Conservation (phyloP, 768 basidiomycete species). For the Gyrodon lividus region DNA sequence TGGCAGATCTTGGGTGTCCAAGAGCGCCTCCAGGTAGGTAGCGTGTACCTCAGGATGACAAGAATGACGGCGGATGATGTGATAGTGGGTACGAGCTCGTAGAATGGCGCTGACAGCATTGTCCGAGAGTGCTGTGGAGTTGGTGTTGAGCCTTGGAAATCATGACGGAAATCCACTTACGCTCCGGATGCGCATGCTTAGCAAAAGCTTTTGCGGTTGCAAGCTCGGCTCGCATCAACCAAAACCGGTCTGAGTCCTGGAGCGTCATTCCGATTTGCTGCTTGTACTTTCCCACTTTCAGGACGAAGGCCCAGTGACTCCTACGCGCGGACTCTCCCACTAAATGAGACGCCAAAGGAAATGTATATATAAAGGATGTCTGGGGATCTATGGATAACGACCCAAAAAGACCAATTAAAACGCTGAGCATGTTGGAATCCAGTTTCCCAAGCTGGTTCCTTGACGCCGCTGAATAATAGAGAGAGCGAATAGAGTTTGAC, state of each 20-base stretch:
- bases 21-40: constrained; percentile 44
- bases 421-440: constrained; percentile 35
- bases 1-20: constrained; percentile 27
- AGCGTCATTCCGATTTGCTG: constrained; percentile 31
- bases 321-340: constrained; percentile 19
- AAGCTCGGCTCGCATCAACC: constrained; percentile 55
- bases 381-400: constrained; percentile 41
- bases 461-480: constrained; percentile 40
- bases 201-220: constrained; percentile 22
- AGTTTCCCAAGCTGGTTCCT: constrained; percentile 35
- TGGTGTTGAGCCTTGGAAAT: constrained; percentile 7
- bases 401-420: constrained; percentile 50
- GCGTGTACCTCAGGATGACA: constrained; percentile 44
- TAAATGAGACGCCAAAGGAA: constrained; percentile 29
- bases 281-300: constrained; percentile 48
- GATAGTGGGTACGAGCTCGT: constrained; percentile 42
- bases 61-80: constrained; percentile 37
- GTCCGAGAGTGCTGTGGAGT: constrained; percentile 12
- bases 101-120: constrained; percentile 16
- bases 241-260: constrained; percentile 53
- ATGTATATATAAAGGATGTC: constrained; percentile 25
- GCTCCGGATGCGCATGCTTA: neutral
- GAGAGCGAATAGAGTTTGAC: constrained; percentile 35
- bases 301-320: constrained; percentile 51
- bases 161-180: constrained; percentile 14